Evolutionary conservation across 2,329 filamentous ascomycete genomes (phyloP).

Genomic region (Rasamsonia emersonii): DNA sequence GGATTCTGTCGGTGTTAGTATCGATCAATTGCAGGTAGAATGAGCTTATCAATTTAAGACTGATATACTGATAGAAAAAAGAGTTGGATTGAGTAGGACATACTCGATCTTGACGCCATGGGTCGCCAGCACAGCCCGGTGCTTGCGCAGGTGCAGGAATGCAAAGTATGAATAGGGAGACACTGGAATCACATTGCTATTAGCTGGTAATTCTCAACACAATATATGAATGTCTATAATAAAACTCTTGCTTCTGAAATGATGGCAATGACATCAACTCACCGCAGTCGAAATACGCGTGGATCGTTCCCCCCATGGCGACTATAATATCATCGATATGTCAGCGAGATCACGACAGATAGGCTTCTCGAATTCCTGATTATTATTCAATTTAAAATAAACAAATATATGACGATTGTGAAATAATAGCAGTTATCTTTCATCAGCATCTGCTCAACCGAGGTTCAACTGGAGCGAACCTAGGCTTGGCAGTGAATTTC

Average conservation of each 20-base stretch:
- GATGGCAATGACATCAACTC: slow-evolving; percentile 16
- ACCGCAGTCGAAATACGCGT: slow-evolving; percentile 61
- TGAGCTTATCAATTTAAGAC: neutral
- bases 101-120: slow-evolving; percentile 60
- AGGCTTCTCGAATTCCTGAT: too few relatives aligned
- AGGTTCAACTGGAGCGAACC: too few relatives aligned
- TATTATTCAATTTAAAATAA: too few relatives aligned
- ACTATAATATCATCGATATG: too few relatives aligned
- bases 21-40: neutral
- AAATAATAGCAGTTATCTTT: too few relatives aligned
- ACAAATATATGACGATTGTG: too few relatives aligned
- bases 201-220: neutral
- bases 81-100: slow-evolving; percentile 17
- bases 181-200: slow-evolving; percentile 43
- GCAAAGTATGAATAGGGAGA: slow-evolving; percentile 51
- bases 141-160: slow-evolving; percentile 50
- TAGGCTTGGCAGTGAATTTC: too few relatives aligned
- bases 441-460: too few relatives aligned
- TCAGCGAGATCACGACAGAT: neutral
- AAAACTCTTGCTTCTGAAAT: slow-evolving; percentile 2
- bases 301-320: slow-evolving; percentile 53
- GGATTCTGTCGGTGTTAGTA: slow-evolving; percentile 43
- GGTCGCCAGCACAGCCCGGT: slow-evolving; percentile 45
- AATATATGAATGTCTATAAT: neutral
- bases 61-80: neutral